Evolutionary conservation across 176 grass and related monocot species (phyloP).

Genomic region (Triticum aestivum): IWGSC_CS_RefSeq_v2.1 NC_057800.1:347221377-347221876

Average conservation of each 20-base stretch:
- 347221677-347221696: slow-evolving; percentile 54
- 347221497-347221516: slow-evolving; percentile 92
- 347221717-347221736: slow-evolving; percentile 33
- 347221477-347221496: slow-evolving; percentile 94
- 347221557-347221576: slow-evolving; percentile 93
- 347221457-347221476: slow-evolving; percentile 69
- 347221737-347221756: slow-evolving; percentile 51
- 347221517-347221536: slow-evolving; percentile 86
- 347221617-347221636: slow-evolving; percentile 92
- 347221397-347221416: slow-evolving; percentile 51
- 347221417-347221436: slow-evolving; percentile 50
- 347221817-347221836: slow-evolving; percentile 39
- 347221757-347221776: slow-evolving; percentile 28
- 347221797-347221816: not conserved
- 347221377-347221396: slow-evolving; percentile 51
- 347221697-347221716: not conserved
- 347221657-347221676: slow-evolving; percentile 74
- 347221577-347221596: slow-evolving; percentile 94
- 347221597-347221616: slow-evolving; percentile 68
- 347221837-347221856: slow-evolving; percentile 19
- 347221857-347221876: slow-evolving; percentile 26
- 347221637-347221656: slow-evolving; percentile 76
- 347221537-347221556: slow-evolving; percentile 99
- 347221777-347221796: not conserved
- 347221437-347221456: slow-evolving; percentile 74